Conservation (phyloP, 1,284 basidiomycete genomes). For the Taiwanofungus camphoratus region DNA sequence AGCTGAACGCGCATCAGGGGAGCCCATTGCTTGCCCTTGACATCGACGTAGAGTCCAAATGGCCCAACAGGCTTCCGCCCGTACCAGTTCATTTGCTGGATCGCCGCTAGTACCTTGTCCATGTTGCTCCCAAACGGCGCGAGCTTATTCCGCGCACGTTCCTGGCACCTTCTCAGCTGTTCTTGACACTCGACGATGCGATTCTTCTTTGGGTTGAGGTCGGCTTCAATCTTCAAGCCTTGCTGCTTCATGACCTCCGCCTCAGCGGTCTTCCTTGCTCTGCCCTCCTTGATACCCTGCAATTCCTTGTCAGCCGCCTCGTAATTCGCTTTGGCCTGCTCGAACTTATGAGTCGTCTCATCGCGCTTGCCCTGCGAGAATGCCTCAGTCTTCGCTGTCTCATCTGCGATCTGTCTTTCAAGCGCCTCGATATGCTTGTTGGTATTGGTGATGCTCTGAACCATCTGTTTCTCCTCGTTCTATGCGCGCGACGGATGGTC, state of each 20-base stretch:
- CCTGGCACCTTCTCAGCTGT: slow-evolving; percentile 41
- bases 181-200: slow-evolving; percentile 39
- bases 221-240: slow-evolving; percentile 30
- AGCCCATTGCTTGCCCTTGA: slow-evolving; percentile 70
- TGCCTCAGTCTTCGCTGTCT: slow-evolving; percentile 48
- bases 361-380: slow-evolving; percentile 59
- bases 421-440: slow-evolving; percentile 44
- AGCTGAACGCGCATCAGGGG: slow-evolving; percentile 64
- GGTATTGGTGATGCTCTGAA: slow-evolving; percentile 33
- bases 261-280: slow-evolving; percentile 28
- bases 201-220: slow-evolving; percentile 28
- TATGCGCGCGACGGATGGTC: too few species aligned
- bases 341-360: slow-evolving; percentile 44
- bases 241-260: slow-evolving; percentile 28
- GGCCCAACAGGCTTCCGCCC: slow-evolving; percentile 81
- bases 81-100: slow-evolving; percentile 55
- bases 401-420: slow-evolving; percentile 48
- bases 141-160: slow-evolving; percentile 50
- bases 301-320: slow-evolving; percentile 24
- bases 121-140: slow-evolving; percentile 62
- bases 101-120: slow-evolving; percentile 50
- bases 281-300: slow-evolving; percentile 30
- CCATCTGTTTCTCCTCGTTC: slow-evolving; percentile 33
- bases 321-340: slow-evolving; percentile 31
- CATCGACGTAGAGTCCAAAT: slow-evolving; percentile 76